These are phyloP conservation scores for Akanthomyces muscarius DNA, from an alignment of 2,329 filamentous ascomycete genomes.

Conservation along the genomic window DNA sequence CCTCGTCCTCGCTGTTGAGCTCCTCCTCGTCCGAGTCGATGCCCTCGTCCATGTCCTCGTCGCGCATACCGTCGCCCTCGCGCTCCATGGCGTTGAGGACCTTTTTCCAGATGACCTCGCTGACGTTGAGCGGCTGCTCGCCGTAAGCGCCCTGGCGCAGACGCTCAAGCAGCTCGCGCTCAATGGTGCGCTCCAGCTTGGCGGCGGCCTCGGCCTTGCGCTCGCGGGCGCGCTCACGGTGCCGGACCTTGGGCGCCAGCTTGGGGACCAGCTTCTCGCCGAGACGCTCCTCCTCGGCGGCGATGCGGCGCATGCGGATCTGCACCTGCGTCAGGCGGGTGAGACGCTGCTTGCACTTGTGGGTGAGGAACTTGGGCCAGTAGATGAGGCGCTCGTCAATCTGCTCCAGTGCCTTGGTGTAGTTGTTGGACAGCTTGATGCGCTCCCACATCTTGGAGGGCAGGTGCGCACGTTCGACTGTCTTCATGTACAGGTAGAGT, in stretches of 20 bases:
- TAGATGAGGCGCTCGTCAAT: slow-evolving; percentile 84
- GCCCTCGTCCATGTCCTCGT: slow-evolving; percentile 85
- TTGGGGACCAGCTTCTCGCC: slow-evolving; percentile 86
- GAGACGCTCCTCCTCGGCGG: slow-evolving; percentile 82
- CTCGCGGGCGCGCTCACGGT: slow-evolving; percentile 71
- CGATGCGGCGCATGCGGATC: slow-evolving; percentile 73
- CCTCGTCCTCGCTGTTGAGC: slow-evolving; percentile 62
- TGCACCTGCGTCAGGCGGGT: slow-evolving; percentile 89
- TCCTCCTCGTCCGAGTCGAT: slow-evolving; percentile 73
- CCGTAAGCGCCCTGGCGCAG: slow-evolving; percentile 91
- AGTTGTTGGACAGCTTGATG: slow-evolving; percentile 86
- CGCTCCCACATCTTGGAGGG: slow-evolving; percentile 93
- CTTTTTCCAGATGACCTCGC: slow-evolving; percentile 95
- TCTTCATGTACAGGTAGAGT: slow-evolving; percentile 96
- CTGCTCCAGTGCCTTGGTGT: slow-evolving; percentile 81
- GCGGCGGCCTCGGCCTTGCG: slow-evolving; percentile 76
- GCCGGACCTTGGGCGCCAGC: slow-evolving; percentile 82
- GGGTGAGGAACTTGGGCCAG: slow-evolving; percentile 88
- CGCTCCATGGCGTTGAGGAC: slow-evolving; percentile 87
- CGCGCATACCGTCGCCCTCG: slow-evolving; percentile 74
- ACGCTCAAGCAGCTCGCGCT: slow-evolving; percentile 88
- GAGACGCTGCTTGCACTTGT: slow-evolving; percentile 95
- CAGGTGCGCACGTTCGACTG: slow-evolving; percentile 80
- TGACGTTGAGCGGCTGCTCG: slow-evolving; percentile 89
- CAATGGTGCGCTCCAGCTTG: slow-evolving; percentile 93